phyloP scores from a whole-genome alignment of 2,329 filamentous ascomycete species.

The Fusarium temperatum region DNA sequence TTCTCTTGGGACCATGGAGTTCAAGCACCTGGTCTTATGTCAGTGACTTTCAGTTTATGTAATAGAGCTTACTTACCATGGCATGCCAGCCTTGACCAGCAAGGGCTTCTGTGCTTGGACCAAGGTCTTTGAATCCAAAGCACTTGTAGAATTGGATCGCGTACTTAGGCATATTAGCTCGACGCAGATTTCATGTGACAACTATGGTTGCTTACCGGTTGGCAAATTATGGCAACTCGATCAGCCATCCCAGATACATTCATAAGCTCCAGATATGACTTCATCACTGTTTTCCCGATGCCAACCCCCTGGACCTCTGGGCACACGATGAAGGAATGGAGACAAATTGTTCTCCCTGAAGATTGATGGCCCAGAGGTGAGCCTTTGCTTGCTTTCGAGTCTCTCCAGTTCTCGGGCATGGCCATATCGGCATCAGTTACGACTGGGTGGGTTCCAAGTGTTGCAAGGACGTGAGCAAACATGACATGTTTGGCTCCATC shows the following conservation, averaged over 20 bases:
- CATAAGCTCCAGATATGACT: slow-evolving; percentile 80
- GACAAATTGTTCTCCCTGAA: slow-evolving; percentile 75
- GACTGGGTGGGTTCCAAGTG: slow-evolving; percentile 68
- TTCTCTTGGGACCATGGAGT: slow-evolving; percentile 36
- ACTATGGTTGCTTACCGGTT: slow-evolving; percentile 63
- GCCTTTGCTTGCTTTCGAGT: slow-evolving; percentile 51
- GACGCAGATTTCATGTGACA: too few relatives aligned
- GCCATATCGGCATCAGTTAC: slow-evolving; percentile 83
- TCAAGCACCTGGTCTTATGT: slow-evolving; percentile 36
- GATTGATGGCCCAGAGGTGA: slow-evolving; percentile 74
- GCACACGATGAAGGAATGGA: slow-evolving; percentile 85
- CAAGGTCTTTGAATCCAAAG: slow-evolving; percentile 76
- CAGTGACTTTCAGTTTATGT: neutral
- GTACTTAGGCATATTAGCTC: slow-evolving; percentile 52
- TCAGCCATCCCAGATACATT: slow-evolving; percentile 75
- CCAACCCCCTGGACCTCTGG: slow-evolving; percentile 79
- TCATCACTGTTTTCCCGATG: slow-evolving; percentile 77
- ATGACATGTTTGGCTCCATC: slow-evolving; percentile 61
- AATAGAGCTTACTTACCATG: slow-evolving; percentile 65
- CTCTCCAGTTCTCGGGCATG: slow-evolving; percentile 73
- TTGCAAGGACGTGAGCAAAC: slow-evolving; percentile 81
- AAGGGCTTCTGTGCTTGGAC: slow-evolving; percentile 75
- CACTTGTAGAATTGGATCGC: slow-evolving; percentile 79
- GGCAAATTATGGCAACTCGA: slow-evolving; percentile 78
- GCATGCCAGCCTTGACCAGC: slow-evolving; percentile 85